Base-by-base conservation (phyloP, 768 basidiomycete species). In the Strobilomyces confusus region DNA sequence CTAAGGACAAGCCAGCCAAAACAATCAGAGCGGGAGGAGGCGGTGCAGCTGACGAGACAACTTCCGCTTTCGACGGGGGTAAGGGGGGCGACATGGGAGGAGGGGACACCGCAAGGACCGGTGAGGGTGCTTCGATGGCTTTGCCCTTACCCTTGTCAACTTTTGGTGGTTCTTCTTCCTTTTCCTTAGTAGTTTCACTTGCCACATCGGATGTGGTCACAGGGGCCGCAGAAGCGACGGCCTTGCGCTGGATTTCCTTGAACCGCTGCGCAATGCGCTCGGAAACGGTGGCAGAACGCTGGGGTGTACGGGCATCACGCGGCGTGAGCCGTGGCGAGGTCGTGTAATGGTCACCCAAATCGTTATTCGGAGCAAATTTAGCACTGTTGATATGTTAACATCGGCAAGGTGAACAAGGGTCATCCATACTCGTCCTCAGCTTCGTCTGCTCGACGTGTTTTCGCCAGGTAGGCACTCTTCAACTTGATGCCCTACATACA, bases 71-170 rank as follows among this genome's bases (percentile, higher is more conserved):
- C 20, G 62, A 58, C 22, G 82, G 79, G 5, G 83, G 79, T 11
- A 82, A 69, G 6, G 77, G 71, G 7, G 87, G 83, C 2, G 83
- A 89, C 74, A 84, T 72, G 22, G 81, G 77, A 48, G 80, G 82
- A 13, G 88, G 87, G 4, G 81, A 87, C 15, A 73, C 70, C 36
- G 69, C 70, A 30, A 72, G 61, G 25, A 61, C 58, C 2, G 64
- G 56, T 17, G 67, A 63, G 30, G 61, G 46, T 33, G 69, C 67
- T 44, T 81, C 81, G 37, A 80, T 62, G 23, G 80, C 82, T 63
- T 81, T 86, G 56, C 84, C 83, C 68, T 91, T 92, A 52, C 89
- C 91, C 67, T 93, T 92, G 76, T 92, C 89, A n/a, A 87, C 68
- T 62, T 81, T 89, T 9, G 80, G 76, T 0, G 48, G 25, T 5